Percentiles rank a stretch among this genome's conserved stretches.
These are phyloP conservation scores for Solanum chilense DNA, from an alignment of 257 asterid genomes.

Conservation along the genomic window DNA sequence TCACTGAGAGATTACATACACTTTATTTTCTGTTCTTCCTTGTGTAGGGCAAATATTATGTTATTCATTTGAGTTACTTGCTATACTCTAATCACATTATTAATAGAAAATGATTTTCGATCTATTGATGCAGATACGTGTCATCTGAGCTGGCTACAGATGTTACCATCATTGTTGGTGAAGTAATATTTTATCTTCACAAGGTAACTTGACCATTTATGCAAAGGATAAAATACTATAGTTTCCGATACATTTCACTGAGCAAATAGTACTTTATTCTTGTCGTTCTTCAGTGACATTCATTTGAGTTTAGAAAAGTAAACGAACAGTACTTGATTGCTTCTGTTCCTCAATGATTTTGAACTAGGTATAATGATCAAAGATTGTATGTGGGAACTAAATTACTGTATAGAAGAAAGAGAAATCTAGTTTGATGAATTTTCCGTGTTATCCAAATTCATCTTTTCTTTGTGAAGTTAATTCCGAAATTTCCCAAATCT, in stretches of 20 bases:
- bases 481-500: neutral
- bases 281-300: neutral
- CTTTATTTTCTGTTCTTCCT: neutral
- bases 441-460: neutral
- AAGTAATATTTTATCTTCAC: conserved; percentile 71
- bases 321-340: neutral
- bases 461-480: neutral
- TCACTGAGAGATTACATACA: no score
- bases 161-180: conserved; percentile 43
- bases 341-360: neutral
- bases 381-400: neutral
- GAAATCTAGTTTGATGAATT: neutral
- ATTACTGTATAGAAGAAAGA: neutral
- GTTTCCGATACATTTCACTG: neutral
- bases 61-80: neutral
- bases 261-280: neutral
- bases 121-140: conserved; percentile 39
- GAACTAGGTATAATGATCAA: neutral
- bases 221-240: neutral
- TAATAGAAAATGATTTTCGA: neutral
- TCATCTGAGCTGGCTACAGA: conserved; percentile 76
- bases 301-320: neutral
- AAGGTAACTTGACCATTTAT: conserved; percentile 42
- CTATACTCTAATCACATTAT: neutral
- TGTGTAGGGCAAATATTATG: neutral